phyloP scores from a whole-genome alignment of 1,139 yeast species.

The Hemisphaericaspora lyxosophila region DNA sequence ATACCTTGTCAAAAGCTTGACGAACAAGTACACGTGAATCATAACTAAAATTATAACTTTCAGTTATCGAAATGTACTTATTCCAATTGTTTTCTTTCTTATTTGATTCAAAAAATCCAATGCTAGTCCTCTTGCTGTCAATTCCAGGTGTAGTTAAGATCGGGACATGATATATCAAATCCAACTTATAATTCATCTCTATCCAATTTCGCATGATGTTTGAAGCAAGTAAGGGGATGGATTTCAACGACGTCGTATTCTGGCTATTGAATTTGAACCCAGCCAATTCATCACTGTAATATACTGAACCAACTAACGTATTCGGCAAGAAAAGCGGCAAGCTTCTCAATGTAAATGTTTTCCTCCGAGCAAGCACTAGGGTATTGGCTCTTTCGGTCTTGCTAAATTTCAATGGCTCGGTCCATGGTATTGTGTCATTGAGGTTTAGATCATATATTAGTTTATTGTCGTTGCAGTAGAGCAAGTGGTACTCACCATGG shows the following conservation, averaged over 20 bases:
- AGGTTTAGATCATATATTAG: slow-evolving; percentile 25
- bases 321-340: slow-evolving; percentile 29
- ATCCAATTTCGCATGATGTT: slow-evolving; percentile 28
- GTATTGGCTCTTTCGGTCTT: slow-evolving; percentile 9
- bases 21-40: slow-evolving; percentile 13
- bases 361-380: slow-evolving; percentile 23
- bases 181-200: slow-evolving; percentile 23
- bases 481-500: slow-evolving; percentile 21
- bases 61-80: slow-evolving; percentile 19
- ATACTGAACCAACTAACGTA: slow-evolving; percentile 28
- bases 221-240: slow-evolving; percentile 32
- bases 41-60: slow-evolving; percentile 18
- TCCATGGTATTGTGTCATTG: slow-evolving; percentile 28
- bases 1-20: slow-evolving; percentile 10
- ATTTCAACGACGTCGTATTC: slow-evolving; percentile 12
- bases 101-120: slow-evolving; percentile 12
- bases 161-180: slow-evolving; percentile 29
- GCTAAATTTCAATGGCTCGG: slow-evolving; percentile 16
- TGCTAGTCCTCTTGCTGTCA: slow-evolving; percentile 22
- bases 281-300: slow-evolving; percentile 11
- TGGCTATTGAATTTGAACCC: slow-evolving; percentile 7
- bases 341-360: slow-evolving; percentile 22
- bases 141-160: slow-evolving; percentile 31
- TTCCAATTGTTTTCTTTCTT: slow-evolving; percentile 18
- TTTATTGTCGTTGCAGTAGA: slow-evolving; percentile 34